Conservation (phyloP, 2,329 filamentous ascomycete species). For the Ilyonectria robusta region DNA sequence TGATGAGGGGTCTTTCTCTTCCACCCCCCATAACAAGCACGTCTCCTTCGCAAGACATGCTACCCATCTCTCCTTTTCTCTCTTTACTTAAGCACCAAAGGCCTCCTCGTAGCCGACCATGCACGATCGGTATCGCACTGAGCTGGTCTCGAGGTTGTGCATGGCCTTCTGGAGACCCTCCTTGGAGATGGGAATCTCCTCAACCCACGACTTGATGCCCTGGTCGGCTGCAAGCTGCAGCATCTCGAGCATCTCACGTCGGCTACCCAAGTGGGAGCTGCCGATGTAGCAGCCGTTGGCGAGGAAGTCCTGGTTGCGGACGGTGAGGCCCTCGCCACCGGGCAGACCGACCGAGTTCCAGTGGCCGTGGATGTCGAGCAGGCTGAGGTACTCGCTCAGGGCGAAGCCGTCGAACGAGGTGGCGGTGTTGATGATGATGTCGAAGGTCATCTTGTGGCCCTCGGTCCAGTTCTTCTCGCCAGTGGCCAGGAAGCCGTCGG, state of each 20-base stretch:
- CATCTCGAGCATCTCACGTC: slow-evolving; percentile 80
- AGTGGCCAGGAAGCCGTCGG: slow-evolving; percentile 72
- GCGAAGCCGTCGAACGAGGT: slow-evolving; percentile 79
- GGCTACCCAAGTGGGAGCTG: slow-evolving; percentile 78
- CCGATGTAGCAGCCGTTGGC: slow-evolving; percentile 82
- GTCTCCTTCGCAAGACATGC: background rate
- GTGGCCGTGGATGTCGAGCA: slow-evolving; percentile 85
- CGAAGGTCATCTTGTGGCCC: slow-evolving; percentile 74
- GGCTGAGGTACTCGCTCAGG: slow-evolving; percentile 78
- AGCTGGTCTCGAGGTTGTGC: slow-evolving; percentile 77
- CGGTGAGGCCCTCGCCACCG: slow-evolving; percentile 78
- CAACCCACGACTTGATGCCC: slow-evolving; percentile 78
- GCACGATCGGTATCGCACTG: slow-evolving; percentile 83
- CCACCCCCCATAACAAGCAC: slow-evolving; percentile 22
- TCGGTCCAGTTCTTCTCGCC: slow-evolving; percentile 70
- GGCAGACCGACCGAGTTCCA: slow-evolving; percentile 87
- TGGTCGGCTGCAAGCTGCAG: slow-evolving; percentile 79
- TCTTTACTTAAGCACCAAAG: slow-evolving; percentile 65
- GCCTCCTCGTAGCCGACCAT: slow-evolving; percentile 79
- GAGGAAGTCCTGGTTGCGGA: slow-evolving; percentile 83
- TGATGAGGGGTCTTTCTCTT: slow-evolving; percentile 22
- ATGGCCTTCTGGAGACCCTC: slow-evolving; percentile 80
- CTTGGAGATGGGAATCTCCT: slow-evolving; percentile 81
- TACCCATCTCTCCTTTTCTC: slow-evolving; percentile 12
- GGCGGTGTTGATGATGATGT: slow-evolving; percentile 83